These are phyloP conservation scores for Cornus florida DNA, from an alignment of 148 eudicot genomes.

Conservation along the genomic window DNA sequence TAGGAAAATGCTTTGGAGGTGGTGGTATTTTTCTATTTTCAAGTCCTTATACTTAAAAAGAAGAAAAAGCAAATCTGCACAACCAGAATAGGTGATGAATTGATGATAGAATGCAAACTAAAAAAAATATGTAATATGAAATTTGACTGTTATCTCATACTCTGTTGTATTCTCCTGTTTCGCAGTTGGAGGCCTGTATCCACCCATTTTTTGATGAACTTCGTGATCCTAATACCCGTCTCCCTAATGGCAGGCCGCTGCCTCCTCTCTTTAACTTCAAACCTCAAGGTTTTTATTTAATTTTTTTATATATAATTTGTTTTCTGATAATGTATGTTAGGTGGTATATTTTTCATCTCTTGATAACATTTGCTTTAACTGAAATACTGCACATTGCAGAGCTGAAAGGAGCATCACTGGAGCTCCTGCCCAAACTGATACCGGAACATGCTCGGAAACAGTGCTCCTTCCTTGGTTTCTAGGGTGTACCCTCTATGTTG, in stretches of 20 bases:
- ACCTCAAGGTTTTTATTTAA: constrained; percentile 19
- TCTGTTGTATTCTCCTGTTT: not conserved
- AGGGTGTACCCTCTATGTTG: constrained; percentile 8
- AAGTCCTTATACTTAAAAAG: too few relatives aligned
- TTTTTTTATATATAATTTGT: too few relatives aligned
- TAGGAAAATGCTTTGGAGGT: too few relatives aligned
- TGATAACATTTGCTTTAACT: not conserved
- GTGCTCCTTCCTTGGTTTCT: constrained; percentile 21
- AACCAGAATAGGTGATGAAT: too few relatives aligned
- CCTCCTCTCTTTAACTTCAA: constrained; percentile 37
- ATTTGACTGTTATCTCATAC: too few relatives aligned
- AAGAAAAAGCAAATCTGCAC: too few relatives aligned
- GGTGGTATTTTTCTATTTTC: too few relatives aligned
- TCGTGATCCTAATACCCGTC: constrained; percentile 29
- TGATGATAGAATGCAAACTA: too few relatives aligned
- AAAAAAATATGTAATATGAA: too few relatives aligned
- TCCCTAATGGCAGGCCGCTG: constrained; percentile 31
- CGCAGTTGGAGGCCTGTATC: constrained; percentile 31
- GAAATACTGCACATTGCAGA: constrained; percentile 11
- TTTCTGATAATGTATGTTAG: too few relatives aligned
- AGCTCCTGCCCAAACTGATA: constrained; percentile 27
- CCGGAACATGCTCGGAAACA: constrained; percentile 38
- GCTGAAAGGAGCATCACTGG: constrained; percentile 32
- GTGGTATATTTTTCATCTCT: not conserved
- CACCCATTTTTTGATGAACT: constrained; percentile 34